A percentile compares a stretch with the other conserved stretches of the same genome.
These are phyloP conservation scores for Cylindrotheca closterium DNA, from an alignment of 108 stramenopile genomes.

Conservation along the genomic window DNA sequence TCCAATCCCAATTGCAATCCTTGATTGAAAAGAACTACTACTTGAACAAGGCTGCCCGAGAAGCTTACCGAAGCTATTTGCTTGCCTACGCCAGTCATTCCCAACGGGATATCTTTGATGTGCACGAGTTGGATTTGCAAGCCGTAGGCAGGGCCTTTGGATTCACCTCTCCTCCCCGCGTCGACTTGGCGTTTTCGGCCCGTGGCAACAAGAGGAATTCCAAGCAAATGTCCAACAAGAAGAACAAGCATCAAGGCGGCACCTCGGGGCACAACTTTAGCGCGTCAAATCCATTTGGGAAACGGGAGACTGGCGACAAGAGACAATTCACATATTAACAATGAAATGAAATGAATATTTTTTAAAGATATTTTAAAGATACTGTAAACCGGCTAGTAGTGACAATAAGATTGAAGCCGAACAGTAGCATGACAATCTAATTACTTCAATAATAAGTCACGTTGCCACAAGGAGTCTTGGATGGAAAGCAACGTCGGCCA, in stretches of 20 bases:
- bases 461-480: background rate
- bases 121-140: constrained; percentile 94
- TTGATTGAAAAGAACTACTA: constrained; percentile 99
- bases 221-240: constrained; percentile 43
- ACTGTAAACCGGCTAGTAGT: no score
- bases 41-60: constrained; percentile 92
- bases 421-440: no score
- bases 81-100: constrained; percentile 97
- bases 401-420: no score
- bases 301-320: constrained; percentile 76
- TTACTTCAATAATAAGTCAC: no score
- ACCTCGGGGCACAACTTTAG: constrained; percentile 90
- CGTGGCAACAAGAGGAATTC: constrained; percentile 67
- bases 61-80: constrained; percentile 96
- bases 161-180: constrained; percentile 95
- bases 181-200: constrained; percentile 90
- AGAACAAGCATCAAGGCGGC: constrained; percentile 12
- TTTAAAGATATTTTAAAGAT: no score
- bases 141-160: constrained; percentile 96
- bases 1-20: constrained; percentile 90
- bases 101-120: constrained; percentile 97
- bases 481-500: background rate
- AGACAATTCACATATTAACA: constrained; percentile 94
- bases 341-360: no score
- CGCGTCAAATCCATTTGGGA: constrained; percentile 96